Evolutionary conservation across 108 stramenopile species (phyloP).

Genomic region (Mediolabrus comicus): DNA sequence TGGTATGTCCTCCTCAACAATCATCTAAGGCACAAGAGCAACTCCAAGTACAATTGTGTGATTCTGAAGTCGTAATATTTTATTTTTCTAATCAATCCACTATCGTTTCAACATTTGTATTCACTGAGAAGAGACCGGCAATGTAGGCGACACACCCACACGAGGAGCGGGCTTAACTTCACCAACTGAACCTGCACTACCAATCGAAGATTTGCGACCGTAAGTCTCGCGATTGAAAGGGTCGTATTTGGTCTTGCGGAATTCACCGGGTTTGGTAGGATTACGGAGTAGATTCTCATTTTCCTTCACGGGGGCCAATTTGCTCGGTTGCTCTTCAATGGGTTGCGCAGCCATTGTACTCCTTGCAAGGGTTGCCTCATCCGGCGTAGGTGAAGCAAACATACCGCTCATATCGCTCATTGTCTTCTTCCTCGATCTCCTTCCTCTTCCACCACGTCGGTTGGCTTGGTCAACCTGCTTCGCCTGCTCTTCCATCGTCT

Average conservation of each 20-base stretch:
- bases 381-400: conserved; percentile 39
- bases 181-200: not conserved
- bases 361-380: not conserved
- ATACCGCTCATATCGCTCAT: conserved; percentile 79
- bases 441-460: conserved; percentile 74
- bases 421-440: conserved; percentile 70
- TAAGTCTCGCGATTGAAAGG: conserved; percentile 15
- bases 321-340: not conserved
- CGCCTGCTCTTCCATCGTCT: conserved; percentile 63
- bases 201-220: not conserved
- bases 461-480: conserved; percentile 71
- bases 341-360: not conserved
- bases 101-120: too few species aligned
- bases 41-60: too few species aligned
- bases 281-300: conserved; percentile 38
- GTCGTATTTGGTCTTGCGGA: conserved; percentile 43
- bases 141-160: too few species aligned
- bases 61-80: too few species aligned
- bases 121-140: not conserved
- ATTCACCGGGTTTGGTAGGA: conserved; percentile 44
- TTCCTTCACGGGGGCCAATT: conserved; percentile 33
- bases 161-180: not conserved
- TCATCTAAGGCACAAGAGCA: too few species aligned
- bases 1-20: too few species aligned
- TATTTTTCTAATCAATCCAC: too few species aligned